Percentiles rank a stretch among this genome's conserved stretches.
phyloP scores from a whole-genome alignment of 371 early-diverging fungal genomes.

The Nematocida ausubeli region DNA sequence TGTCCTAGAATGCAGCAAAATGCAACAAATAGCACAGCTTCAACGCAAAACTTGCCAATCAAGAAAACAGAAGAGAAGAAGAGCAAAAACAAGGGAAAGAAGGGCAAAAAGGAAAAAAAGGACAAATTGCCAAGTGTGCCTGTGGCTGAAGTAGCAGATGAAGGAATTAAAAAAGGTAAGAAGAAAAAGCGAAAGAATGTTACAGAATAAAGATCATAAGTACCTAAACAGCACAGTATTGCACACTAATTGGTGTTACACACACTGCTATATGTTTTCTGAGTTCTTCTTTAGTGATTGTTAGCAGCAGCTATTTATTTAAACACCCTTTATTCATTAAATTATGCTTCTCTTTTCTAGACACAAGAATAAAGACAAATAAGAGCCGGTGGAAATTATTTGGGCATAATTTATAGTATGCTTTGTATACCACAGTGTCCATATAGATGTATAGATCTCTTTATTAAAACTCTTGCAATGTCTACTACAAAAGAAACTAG shows the following conservation, averaged over 20 bases:
- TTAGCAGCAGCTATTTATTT: too few relatives aligned
- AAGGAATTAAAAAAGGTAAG: constrained; percentile 22
- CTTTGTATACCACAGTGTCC: too few relatives aligned
- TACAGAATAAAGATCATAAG: neutral
- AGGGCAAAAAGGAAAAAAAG: neutral
- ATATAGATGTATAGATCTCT: too few relatives aligned
- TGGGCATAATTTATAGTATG: too few relatives aligned
- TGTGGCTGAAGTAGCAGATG: neutral
- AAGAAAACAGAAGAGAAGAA: neutral
- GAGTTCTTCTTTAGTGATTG: too few relatives aligned
- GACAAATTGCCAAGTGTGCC: neutral
- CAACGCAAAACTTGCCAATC: neutral
- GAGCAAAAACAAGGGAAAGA: neutral
- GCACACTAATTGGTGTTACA: too few relatives aligned
- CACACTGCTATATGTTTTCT: too few relatives aligned
- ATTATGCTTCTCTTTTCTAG: too few relatives aligned
- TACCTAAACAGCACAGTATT: too few relatives aligned
- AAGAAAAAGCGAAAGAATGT: constrained; percentile 7
- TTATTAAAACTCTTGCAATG: too few relatives aligned
- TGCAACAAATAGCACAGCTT: neutral
- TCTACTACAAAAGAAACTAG: too few relatives aligned
- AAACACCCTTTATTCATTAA: too few relatives aligned
- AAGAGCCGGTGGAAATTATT: neutral
- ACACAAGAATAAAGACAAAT: neutral
- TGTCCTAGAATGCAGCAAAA: constrained; percentile 1